phyloP scores from a whole-genome alignment of 768 basidiomycete species.

The Phylloporus arenicola region DNA sequence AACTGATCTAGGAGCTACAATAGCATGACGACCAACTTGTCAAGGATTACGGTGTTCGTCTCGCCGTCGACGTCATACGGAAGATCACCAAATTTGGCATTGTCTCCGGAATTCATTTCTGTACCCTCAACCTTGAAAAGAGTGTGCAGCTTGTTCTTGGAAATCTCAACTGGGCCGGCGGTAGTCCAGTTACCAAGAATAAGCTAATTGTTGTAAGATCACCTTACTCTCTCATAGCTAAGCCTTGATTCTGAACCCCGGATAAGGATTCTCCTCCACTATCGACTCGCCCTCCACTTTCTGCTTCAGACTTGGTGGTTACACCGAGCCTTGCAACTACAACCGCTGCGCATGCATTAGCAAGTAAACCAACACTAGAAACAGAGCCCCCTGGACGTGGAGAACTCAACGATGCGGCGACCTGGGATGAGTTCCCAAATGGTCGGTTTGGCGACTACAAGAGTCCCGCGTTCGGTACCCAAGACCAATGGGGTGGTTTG shows the following conservation, averaged over 20 bases:
- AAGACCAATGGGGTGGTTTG: conserved; percentile 72
- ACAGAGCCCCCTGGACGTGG: conserved; percentile 57
- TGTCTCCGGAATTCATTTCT: conserved; percentile 82
- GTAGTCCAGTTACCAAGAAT: conserved; percentile 43
- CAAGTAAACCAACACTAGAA: conserved; percentile 44
- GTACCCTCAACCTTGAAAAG: conserved; percentile 95
- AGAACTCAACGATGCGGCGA: conserved; percentile 69
- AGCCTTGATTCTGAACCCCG: conserved; percentile 2
- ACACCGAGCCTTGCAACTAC: conserved; percentile 62
- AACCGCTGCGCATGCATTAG: conserved; percentile 53
- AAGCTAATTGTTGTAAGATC: conserved; percentile 58
- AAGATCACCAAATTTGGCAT: conserved; percentile 50
- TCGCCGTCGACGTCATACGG: conserved; percentile 77
- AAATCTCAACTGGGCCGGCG: conserved; percentile 63
- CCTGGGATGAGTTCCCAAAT: conserved; percentile 97
- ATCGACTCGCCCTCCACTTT: conserved; percentile 25
- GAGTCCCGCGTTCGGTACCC: conserved; percentile 89
- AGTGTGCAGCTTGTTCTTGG: conserved; percentile 86
- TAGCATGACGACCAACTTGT: conserved; percentile 91
- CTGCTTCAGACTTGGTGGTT: conserved; percentile 41
- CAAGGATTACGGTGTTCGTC: conserved; percentile 87
- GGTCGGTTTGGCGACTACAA: conserved; percentile 97
- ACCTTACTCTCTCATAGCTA: conserved; percentile 7
- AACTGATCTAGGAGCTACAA: background rate
- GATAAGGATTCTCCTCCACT: conserved; percentile 39